These are phyloP conservation scores for Diutina neorugosa DNA, from an alignment of 1,139 yeast species.

Conservation along the genomic window DNA sequence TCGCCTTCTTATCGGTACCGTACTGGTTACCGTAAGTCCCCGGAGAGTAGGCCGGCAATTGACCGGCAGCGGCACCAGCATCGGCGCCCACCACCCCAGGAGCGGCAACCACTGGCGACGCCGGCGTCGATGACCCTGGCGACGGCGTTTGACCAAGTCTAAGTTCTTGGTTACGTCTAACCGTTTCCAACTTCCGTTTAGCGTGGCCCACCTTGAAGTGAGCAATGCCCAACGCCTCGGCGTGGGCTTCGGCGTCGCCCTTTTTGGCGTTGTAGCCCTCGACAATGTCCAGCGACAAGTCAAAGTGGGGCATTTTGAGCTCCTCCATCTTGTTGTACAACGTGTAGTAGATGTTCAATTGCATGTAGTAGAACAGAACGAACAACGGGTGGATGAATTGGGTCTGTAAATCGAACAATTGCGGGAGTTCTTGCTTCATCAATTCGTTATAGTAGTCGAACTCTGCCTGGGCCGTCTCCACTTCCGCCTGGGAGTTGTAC, in stretches of 20 bases:
- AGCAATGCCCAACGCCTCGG: slow-evolving; percentile 78
- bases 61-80: neutral
- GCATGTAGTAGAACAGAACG: slow-evolving; percentile 94
- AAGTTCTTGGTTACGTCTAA: neutral
- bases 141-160: neutral
- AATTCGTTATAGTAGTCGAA: slow-evolving; percentile 91
- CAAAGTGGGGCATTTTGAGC: slow-evolving; percentile 93
- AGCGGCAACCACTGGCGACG: neutral
- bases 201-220: slow-evolving; percentile 88
- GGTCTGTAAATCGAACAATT: slow-evolving; percentile 75
- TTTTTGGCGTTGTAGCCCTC: slow-evolving; percentile 72
- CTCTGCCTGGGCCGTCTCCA: slow-evolving; percentile 88
- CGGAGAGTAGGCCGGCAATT: neutral
- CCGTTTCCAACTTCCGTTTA: slow-evolving; percentile 58
- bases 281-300: slow-evolving; percentile 67
- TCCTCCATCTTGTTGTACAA: slow-evolving; percentile 85
- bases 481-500: slow-evolving; percentile 81
- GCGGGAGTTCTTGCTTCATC: slow-evolving; percentile 82
- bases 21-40: neutral
- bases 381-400: slow-evolving; percentile 89
- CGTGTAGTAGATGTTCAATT: slow-evolving; percentile 89
- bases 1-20: slow-evolving; percentile 3
- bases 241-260: slow-evolving; percentile 80
- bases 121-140: neutral
- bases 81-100: neutral